Evolutionary conservation across 768 basidiomycete species (phyloP).

Genomic region (Amylocystis lapponica): DNA sequence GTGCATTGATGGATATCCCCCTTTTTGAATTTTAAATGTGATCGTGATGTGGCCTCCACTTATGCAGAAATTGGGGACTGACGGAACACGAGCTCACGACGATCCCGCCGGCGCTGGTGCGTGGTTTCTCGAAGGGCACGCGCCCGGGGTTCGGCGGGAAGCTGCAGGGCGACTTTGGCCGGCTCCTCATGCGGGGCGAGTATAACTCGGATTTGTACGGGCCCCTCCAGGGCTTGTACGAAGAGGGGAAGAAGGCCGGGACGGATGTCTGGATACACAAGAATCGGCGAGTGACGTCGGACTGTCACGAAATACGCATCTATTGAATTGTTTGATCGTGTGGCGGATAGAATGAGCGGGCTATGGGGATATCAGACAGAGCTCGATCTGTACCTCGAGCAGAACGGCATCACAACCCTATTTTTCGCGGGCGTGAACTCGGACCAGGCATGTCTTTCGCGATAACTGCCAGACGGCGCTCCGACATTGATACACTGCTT

Average conservation of each 20-base stretch:
- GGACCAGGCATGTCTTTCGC: constrained; percentile 45
- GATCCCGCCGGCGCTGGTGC: constrained; percentile 54
- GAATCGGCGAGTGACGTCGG: constrained; percentile 40
- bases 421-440: constrained; percentile 64
- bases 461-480: not conserved
- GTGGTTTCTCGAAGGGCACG: constrained; percentile 45
- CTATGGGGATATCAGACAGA: constrained; percentile 61
- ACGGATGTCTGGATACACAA: constrained; percentile 73
- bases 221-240: constrained; percentile 50
- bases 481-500: not conserved
- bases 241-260: constrained; percentile 45
- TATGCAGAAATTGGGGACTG: constrained; percentile 65
- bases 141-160: constrained; percentile 48
- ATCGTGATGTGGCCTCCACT: too few relatives aligned
- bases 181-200: constrained; percentile 51
- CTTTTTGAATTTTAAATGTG: too few relatives aligned
- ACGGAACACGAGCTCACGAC: constrained; percentile 57
- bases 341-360: constrained; percentile 55
- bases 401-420: constrained; percentile 56
- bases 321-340: not conserved
- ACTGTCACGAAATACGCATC: not conserved
- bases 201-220: constrained; percentile 59
- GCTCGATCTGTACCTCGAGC: constrained; percentile 55
- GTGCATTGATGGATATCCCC: not conserved
- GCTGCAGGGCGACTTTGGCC: constrained; percentile 48